Evolutionary conservation across 78 protist species (phyloP).

Genomic region (Dictyostelium brefeldianum): DNA sequence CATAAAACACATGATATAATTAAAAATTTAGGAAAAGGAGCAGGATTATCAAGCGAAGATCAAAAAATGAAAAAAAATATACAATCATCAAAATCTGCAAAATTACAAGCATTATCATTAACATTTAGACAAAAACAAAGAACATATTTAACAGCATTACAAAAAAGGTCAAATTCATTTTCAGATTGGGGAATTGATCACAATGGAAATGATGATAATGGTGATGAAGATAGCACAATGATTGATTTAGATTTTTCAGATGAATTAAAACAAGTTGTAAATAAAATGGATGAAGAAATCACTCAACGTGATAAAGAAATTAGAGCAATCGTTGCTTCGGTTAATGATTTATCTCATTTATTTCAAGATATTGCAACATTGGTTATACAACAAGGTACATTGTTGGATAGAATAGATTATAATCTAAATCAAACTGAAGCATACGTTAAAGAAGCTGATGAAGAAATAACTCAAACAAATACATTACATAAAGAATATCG

Average conservation of each 20-base stretch:
- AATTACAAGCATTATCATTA: slow-evolving; percentile 34
- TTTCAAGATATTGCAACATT: slow-evolving; percentile 35
- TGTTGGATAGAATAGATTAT: slow-evolving; percentile 55
- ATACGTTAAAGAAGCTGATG: not conserved
- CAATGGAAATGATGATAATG: not conserved
- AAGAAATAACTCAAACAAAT: not conserved
- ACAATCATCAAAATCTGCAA: slow-evolving; percentile 32
- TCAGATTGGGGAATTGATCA: not conserved
- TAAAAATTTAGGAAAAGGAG: slow-evolving; percentile 21
- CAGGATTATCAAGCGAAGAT: slow-evolving; percentile 16
- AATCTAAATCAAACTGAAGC: slow-evolving; percentile 40
- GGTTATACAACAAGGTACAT: slow-evolving; percentile 35
- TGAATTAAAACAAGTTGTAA: not conserved
- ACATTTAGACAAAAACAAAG: slow-evolving; percentile 55
- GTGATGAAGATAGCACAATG: not conserved
- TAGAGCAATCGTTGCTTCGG: slow-evolving; percentile 12
- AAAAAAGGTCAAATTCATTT: not conserved
- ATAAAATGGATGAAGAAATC: not conserved
- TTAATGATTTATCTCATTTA: slow-evolving; percentile 13
- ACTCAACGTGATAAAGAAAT: slow-evolving; percentile 22
- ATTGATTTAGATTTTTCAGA: slow-evolving; percentile 8
- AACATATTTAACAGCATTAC: slow-evolving; percentile 4
- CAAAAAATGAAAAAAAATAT: slow-evolving; percentile 54
- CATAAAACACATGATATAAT: slow-evolving; percentile 44
- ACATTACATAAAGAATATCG: slow-evolving; percentile 16